Evolutionary conservation across 208 protist genomes (phyloP).

Genomic region (Phytomonas sp.): DNA sequence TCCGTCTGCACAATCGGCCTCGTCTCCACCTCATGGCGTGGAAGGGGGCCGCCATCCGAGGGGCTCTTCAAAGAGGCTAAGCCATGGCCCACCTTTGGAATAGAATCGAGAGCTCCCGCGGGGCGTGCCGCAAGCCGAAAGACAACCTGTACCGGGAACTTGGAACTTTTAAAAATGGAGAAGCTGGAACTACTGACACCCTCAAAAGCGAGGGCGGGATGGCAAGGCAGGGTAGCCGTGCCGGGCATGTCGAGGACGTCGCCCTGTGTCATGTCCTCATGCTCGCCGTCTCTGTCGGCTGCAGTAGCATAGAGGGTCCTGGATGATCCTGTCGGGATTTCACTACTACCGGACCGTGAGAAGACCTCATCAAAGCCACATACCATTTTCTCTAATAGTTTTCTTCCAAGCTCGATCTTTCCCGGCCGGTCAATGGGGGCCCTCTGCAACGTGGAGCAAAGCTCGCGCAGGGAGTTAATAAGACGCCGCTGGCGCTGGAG

Average conservation of each 20-base stretch:
- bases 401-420: slow-evolving; percentile 34
- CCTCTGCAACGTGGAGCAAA: slow-evolving; percentile 26
- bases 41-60: neutral
- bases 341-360: slow-evolving; percentile 3
- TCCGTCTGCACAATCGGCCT: neutral
- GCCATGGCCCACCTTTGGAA: neutral
- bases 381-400: slow-evolving; percentile 34
- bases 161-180: slow-evolving; percentile 83
- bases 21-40: neutral
- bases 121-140: slow-evolving; percentile 10
- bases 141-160: slow-evolving; percentile 54
- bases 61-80: neutral
- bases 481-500: slow-evolving; percentile 45
- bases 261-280: neutral
- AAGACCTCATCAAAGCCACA: slow-evolving; percentile 59
- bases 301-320: neutral
- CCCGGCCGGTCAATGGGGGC: slow-evolving; percentile 31
- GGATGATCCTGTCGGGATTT: neutral
- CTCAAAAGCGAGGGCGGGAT: slow-evolving; percentile 40
- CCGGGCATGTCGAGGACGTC: slow-evolving; percentile 17
- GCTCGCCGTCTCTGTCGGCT: neutral
- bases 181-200: slow-evolving; percentile 32
- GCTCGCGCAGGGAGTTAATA: slow-evolving; percentile 25
- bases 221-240: slow-evolving; percentile 53
- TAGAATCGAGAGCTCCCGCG: neutral